Conservation (phyloP, 2,329 filamentous ascomycete species). For the Daldinia eschscholtzii region DNA sequence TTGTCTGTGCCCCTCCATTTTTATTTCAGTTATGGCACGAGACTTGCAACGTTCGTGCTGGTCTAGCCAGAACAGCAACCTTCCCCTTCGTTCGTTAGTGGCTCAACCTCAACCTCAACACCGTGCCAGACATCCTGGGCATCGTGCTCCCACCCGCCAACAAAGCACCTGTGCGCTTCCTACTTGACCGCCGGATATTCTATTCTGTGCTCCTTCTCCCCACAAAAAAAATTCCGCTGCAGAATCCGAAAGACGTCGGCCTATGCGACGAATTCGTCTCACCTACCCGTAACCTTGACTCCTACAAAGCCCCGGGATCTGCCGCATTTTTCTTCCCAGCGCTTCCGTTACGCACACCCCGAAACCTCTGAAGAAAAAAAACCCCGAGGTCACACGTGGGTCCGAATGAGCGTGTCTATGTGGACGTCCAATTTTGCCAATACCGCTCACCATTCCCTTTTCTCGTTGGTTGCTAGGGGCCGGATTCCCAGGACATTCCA, state of each 20-base stretch:
- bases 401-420: constrained; percentile 39
- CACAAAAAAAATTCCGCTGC: constrained; percentile 38
- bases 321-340: constrained; percentile 35
- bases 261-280: constrained; percentile 39
- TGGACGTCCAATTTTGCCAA: constrained; percentile 38
- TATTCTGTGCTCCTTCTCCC: constrained; percentile 27
- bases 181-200: constrained; percentile 33
- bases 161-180: constrained; percentile 25
- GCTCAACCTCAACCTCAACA: constrained; percentile 38
- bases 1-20: constrained; percentile 39
- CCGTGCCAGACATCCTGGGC: constrained; percentile 19
- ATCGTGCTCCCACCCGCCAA: constrained; percentile 24
- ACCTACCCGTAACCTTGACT: constrained; percentile 33
- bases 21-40: constrained; percentile 45
- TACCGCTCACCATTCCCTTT: constrained; percentile 40
- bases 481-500: constrained; percentile 37
- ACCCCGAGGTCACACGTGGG: constrained; percentile 38
- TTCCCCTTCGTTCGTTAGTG: constrained; percentile 33
- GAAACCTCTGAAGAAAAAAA: constrained; percentile 33
- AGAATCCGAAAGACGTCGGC: constrained; percentile 36
- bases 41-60: constrained; percentile 44
- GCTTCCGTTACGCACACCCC: constrained; percentile 33
- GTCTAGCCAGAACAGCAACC: constrained; percentile 42
- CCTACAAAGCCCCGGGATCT: constrained; percentile 38
- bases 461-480: constrained; percentile 39